Percentiles rank a stretch among this genome's conserved stretches.
Conservation (phyloP, 2,329 filamentous ascomycete species). For the Elsinoe fawcettii region DNA sequence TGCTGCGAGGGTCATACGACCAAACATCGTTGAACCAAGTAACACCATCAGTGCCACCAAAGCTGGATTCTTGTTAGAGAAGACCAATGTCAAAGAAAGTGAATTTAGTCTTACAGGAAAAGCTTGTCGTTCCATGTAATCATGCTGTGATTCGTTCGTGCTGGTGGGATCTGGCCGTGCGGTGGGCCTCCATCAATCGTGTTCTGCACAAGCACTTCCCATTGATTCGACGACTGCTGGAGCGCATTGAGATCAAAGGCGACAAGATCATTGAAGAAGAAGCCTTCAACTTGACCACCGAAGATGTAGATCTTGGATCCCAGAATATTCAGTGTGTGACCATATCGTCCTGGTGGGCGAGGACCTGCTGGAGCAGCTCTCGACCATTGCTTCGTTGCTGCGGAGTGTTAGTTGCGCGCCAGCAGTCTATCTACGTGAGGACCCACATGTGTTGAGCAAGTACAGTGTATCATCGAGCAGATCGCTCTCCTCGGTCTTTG, state of each 20-base stretch:
- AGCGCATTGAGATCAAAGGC: slow-evolving; percentile 94
- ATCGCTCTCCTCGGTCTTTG: slow-evolving; percentile 90
- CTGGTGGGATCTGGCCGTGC: slow-evolving; percentile 66
- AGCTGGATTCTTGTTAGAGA: slow-evolving; percentile 46
- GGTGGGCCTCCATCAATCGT: slow-evolving; percentile 54
- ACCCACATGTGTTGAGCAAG: slow-evolving; percentile 91
- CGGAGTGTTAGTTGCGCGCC: slow-evolving; percentile 29
- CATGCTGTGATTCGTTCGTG: slow-evolving; percentile 89
- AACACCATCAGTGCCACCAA: slow-evolving; percentile 91
- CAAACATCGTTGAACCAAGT: slow-evolving; percentile 99
- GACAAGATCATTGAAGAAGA: slow-evolving; percentile 94
- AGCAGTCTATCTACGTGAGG: not conserved
- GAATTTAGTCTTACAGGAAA: slow-evolving; percentile 61
- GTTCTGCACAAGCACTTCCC: slow-evolving; percentile 84
- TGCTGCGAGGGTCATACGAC: slow-evolving; percentile 79
- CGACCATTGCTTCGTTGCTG: slow-evolving; percentile 97
- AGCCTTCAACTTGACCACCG: slow-evolving; percentile 92
- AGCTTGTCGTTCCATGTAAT: slow-evolving; percentile 89
- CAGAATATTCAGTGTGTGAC: slow-evolving; percentile 91
- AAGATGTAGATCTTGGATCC: slow-evolving; percentile 97
- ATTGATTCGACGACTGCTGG: slow-evolving; percentile 82
- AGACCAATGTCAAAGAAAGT: slow-evolving; percentile 4
- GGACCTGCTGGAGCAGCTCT: slow-evolving; percentile 80
- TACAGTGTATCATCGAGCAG: slow-evolving; percentile 91
- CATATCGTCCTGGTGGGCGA: slow-evolving; percentile 83